Base-by-base conservation (phyloP, 2,329 filamentous ascomycete species). In the Lecanicillium sp. region DNA sequence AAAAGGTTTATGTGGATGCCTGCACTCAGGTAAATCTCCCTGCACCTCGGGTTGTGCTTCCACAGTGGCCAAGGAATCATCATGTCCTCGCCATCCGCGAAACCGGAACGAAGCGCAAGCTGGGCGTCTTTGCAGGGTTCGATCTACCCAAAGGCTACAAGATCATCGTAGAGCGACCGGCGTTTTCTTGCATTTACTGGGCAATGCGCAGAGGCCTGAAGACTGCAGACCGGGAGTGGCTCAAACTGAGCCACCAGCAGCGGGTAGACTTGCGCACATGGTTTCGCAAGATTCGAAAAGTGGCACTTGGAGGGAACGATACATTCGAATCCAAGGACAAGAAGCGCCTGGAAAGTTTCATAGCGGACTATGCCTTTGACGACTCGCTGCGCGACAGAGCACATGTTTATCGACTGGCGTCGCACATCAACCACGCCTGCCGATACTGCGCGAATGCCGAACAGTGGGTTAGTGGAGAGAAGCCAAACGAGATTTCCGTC, bases 371-470 rank as follows among this genome's bases (percentile, higher is more conserved):
- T 35, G 57, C 30, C 21, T 63, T 60, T 35, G 32, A n/a, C 33
- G 54, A 59, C 10, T 32, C 44, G 1, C 7, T 11, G 9, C 21
- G 40, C 1, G 49, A 11, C 9, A 32, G n/a, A 5, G 54, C 49
- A 5, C 49, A 56, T 29, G 21, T 63, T 14, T 62, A 53, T 38
- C 6, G 11, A 3, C 38, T 57, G 8, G 55, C 51, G 9, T 57
- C 54, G 4, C 44, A 54, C 11, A 60, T 68, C 51, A 67, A 67
- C 44, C 61, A 67, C 49, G 62, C 62, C 10, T 70, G 67, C 38
- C 15, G 0, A 1, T 9, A 19, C 3, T 64, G 62, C 39, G 62
- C 60, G 39, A 60, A 65, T 27, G 59, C 58, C 5, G 24, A 55
- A 12, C 26, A 47, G 10, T 57, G 47, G 50, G 30, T 45, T 11